A percentile compares a stretch with the other conserved stretches of the same genome.
Evolutionary conservation across 2,329 filamentous ascomycete genomes (phyloP).

Genomic region (Hymenoscyphus occultus): DNA sequence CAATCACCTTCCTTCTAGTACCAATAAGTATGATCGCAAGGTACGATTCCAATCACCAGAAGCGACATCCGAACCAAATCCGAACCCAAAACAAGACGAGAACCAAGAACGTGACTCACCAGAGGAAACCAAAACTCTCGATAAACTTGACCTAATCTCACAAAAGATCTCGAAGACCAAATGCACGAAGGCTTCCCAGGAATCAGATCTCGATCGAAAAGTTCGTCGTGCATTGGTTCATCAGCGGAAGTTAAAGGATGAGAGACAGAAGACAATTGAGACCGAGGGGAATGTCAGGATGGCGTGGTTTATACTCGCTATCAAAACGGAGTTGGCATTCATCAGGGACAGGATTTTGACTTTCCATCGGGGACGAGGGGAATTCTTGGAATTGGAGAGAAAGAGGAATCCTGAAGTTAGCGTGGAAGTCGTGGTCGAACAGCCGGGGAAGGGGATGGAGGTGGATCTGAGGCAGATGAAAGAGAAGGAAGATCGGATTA

Average conservation of each 20-base stretch:
- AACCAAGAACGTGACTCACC: no score
- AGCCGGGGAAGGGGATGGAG: no score
- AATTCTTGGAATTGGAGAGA: background rate
- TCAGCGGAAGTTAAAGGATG: no score
- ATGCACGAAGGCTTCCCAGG: background rate
- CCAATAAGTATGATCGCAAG: no score
- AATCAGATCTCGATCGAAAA: background rate
- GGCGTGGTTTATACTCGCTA: background rate
- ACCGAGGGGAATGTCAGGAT: background rate
- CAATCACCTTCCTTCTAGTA: no score
- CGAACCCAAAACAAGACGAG: no score
- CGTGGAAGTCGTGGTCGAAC: no score
- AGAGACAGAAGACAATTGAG: background rate
- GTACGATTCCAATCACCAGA: no score
- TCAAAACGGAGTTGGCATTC: background rate
- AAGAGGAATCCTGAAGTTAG: background rate
- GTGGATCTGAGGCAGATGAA: background rate
- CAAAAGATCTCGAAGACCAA: background rate
- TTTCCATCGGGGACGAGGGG: background rate
- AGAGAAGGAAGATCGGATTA: background rate
- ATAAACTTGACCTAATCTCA: background rate
- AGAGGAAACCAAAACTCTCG: no score
- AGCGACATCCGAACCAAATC: no score
- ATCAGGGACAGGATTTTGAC: background rate
- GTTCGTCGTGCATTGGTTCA: no score